Evolutionary conservation across 306 rosid species (phyloP).

Genomic region (Pterocarpus macrocarpus): DNA sequence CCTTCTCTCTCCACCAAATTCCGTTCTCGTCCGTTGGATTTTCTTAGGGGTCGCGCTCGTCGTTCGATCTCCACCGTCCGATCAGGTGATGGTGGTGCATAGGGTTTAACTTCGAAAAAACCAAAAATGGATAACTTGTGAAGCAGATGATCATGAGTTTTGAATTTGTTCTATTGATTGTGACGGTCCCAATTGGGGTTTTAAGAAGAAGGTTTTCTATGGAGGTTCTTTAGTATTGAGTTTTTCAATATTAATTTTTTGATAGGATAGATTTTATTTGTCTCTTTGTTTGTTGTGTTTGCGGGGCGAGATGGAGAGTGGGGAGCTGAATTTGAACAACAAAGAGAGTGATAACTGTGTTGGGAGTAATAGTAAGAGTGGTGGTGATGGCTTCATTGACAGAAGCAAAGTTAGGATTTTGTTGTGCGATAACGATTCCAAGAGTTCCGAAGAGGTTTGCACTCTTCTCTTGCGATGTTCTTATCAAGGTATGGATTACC

Average conservation of each 20-base stretch:
- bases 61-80: conserved; percentile 13
- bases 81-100: not conserved
- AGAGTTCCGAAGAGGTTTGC: conserved; percentile 78
- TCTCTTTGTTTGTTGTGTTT: not conserved
- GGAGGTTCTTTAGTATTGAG: not conserved
- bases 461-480: conserved; percentile 90
- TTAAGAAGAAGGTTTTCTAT: not conserved
- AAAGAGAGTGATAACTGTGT: conserved; percentile 49
- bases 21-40: conserved; percentile 16
- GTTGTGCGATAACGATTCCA: conserved; percentile 85
- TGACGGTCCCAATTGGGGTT: not conserved
- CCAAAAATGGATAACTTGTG: not conserved
- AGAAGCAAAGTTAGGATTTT: conserved; percentile 95
- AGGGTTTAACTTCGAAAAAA: not conserved
- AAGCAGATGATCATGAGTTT: not conserved
- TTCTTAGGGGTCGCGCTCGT: too few relatives aligned
- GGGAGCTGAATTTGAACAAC: conserved; percentile 65
- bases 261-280: too few relatives aligned
- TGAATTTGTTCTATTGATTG: not conserved
- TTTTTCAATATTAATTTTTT: not conserved
- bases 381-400: conserved; percentile 83
- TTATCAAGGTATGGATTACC: conserved; percentile 70
- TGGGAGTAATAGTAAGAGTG: conserved; percentile 46
- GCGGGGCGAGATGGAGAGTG: conserved; percentile 42
- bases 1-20: conserved; percentile 12